Evolutionary conservation across 352 stramenopile genomes (phyloP).

Genomic region (Globisporangium perplexum): DNA sequence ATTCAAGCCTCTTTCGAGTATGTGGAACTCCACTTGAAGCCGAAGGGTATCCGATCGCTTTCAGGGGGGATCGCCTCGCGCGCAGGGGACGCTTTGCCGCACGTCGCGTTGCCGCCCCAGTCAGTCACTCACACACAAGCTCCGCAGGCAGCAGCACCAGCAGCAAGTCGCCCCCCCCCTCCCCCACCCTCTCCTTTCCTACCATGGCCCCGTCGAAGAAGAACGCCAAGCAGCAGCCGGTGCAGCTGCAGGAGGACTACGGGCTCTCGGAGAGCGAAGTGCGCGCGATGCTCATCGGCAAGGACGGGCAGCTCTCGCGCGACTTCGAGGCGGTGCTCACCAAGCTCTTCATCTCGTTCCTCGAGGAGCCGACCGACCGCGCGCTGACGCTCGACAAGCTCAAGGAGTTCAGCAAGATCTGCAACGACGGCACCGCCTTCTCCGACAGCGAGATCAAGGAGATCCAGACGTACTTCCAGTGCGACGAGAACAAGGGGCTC

Average conservation of each 20-base stretch:
- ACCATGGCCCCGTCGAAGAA: conserved; percentile 56
- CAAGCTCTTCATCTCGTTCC: conserved; percentile 82
- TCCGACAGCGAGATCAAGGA: conserved; percentile 87
- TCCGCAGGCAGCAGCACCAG: not conserved
- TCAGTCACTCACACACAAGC: conserved; percentile 1
- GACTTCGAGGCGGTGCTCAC: conserved; percentile 85
- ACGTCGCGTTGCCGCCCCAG: too few relatives aligned
- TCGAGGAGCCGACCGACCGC: conserved; percentile 74
- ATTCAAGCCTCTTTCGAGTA: too few relatives aligned
- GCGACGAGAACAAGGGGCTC: conserved; percentile 87
- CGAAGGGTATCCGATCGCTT: too few relatives aligned
- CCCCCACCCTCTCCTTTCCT: not conserved
- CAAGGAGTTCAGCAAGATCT: conserved; percentile 87
- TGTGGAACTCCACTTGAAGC: too few relatives aligned
- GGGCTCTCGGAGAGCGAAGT: conserved; percentile 79
- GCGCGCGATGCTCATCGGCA: conserved; percentile 75
- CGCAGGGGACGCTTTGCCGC: too few relatives aligned
- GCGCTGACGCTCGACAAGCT: conserved; percentile 81
- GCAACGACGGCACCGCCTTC: conserved; percentile 86
- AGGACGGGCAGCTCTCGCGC: conserved; percentile 75
- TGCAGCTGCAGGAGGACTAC: conserved; percentile 22
- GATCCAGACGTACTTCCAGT: conserved; percentile 91
- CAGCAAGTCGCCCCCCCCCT: not conserved
- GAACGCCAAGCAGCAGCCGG: conserved; percentile 20
- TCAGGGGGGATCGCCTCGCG: too few relatives aligned